These are phyloP conservation scores for Geotrichum australiense DNA, from an alignment of 1,139 yeast genomes.

Conservation along the genomic window DNA sequence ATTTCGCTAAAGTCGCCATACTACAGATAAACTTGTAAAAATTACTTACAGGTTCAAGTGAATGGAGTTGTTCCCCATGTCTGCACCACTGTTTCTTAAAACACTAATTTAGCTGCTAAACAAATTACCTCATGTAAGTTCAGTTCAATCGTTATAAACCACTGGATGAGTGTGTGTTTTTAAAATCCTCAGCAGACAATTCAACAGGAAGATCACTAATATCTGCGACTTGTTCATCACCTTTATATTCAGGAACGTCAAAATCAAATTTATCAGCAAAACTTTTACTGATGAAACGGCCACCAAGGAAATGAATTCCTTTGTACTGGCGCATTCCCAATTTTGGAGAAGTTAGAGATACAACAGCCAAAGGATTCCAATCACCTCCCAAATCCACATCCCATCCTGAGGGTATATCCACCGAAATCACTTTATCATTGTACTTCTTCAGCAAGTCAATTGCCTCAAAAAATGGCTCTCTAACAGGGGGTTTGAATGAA, in stretches of 20 bases:
- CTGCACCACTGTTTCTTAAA: too few relatives aligned
- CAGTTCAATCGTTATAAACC: too few relatives aligned
- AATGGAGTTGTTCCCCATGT: too few relatives aligned
- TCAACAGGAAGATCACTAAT: too few relatives aligned
- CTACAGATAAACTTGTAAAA: too few relatives aligned
- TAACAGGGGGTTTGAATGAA: slow-evolving; percentile 81
- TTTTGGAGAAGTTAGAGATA: slow-evolving; percentile 90
- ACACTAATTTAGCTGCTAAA: too few relatives aligned
- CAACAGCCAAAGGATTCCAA: slow-evolving; percentile 58
- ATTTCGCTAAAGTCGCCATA: too few relatives aligned
- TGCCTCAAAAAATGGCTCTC: slow-evolving; percentile 67
- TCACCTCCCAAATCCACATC: slow-evolving; percentile 84
- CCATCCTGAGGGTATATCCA: slow-evolving; percentile 97
- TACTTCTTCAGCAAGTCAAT: slow-evolving; percentile 43
- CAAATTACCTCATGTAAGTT: too few relatives aligned
- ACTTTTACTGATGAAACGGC: slow-evolving; percentile 62
- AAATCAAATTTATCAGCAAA: slow-evolving; percentile 72
- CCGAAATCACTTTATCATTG: slow-evolving; percentile 47
- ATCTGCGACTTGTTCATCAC: slow-evolving; percentile 44
- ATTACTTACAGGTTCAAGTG: too few relatives aligned
- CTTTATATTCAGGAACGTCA: slow-evolving; percentile 49
- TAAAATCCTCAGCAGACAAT: too few relatives aligned
- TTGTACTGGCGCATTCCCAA: slow-evolving; percentile 60
- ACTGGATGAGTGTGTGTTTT: too few relatives aligned
- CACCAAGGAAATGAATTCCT: slow-evolving; percentile 74